A percentile compares a stretch with the other conserved stretches of the same genome.
Evolutionary conservation across 352 stramenopile species (phyloP).

Genomic region (Pythium utonaiense): DNA sequence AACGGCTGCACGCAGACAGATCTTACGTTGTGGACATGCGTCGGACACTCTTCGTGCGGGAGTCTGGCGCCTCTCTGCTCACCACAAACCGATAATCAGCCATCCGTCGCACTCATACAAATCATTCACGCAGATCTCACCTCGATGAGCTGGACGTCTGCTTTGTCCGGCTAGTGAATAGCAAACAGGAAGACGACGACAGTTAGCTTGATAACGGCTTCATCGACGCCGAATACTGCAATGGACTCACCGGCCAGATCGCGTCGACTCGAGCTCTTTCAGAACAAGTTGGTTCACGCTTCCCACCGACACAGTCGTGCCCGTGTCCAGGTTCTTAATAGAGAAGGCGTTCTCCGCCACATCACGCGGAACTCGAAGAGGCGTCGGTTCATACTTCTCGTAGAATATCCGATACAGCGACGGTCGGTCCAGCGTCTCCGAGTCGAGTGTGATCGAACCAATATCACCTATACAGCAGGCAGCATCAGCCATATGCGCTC

Average conservation of each 20-base stretch:
- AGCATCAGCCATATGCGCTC: neutral
- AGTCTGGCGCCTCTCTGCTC: constrained; percentile 50
- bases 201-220: neutral
- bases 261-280: constrained; percentile 59
- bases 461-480: constrained; percentile 34
- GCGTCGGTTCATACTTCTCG: constrained; percentile 82
- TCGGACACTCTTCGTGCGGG: constrained; percentile 39
- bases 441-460: constrained; percentile 78
- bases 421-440: constrained; percentile 71
- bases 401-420: constrained; percentile 86
- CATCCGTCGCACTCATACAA: neutral
- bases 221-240: neutral
- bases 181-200: neutral
- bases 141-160: constrained; percentile 59
- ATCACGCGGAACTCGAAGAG: constrained; percentile 45
- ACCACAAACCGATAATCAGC: constrained; percentile 3
- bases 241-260: constrained; percentile 29
- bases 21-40: constrained; percentile 72
- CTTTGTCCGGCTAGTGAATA: constrained; percentile 36
- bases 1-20: neutral
- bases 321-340: constrained; percentile 81
- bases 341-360: constrained; percentile 65
- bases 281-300: constrained; percentile 79
- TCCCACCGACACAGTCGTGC: constrained; percentile 68
- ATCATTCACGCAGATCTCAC: too few relatives aligned